These are phyloP conservation scores for Naegleria gruberi DNA, from an alignment of 208 protist genomes.

Conservation along the genomic window DNA sequence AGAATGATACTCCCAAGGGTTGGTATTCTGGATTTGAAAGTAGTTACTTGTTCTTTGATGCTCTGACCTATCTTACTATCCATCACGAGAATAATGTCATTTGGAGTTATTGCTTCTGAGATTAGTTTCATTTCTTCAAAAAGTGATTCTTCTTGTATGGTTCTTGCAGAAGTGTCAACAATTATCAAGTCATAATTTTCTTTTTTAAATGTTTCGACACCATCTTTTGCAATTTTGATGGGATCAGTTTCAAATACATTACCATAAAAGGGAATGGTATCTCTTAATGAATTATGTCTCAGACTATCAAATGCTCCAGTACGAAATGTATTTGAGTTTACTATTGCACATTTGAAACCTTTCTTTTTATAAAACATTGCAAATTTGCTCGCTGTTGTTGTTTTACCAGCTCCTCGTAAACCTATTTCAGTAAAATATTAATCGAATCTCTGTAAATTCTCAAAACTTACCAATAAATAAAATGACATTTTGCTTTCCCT, in stretches of 20 bases:
- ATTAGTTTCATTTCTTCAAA: conserved; percentile 98
- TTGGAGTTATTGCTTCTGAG: conserved; percentile 64
- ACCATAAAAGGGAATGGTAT: conserved; percentile 95
- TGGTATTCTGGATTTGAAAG: conserved; percentile 78
- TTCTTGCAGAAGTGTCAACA: conserved; percentile 95
- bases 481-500: conserved; percentile 88
- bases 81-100: conserved; percentile 96
- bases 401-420: conserved; percentile 90
- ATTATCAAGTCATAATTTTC: conserved; percentile 96
- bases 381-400: conserved; percentile 96
- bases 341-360: conserved; percentile 82
- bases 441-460: no score
- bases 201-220: conserved; percentile 88
- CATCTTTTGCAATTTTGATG: conserved; percentile 85
- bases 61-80: conserved; percentile 92
- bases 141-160: conserved; percentile 93
- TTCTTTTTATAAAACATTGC: conserved; percentile 88
- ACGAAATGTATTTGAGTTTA: conserved; percentile 98
- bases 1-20: conserved; percentile 94
- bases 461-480: conserved; percentile 99
- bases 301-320: conserved; percentile 89
- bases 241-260: conserved; percentile 88
- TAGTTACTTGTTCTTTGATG: conserved; percentile 82
- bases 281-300: conserved; percentile 96
- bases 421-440: no score